phyloP scores from a whole-genome alignment of 2,329 filamentous ascomycete genomes.

The Zasmidium angulare region DNA sequence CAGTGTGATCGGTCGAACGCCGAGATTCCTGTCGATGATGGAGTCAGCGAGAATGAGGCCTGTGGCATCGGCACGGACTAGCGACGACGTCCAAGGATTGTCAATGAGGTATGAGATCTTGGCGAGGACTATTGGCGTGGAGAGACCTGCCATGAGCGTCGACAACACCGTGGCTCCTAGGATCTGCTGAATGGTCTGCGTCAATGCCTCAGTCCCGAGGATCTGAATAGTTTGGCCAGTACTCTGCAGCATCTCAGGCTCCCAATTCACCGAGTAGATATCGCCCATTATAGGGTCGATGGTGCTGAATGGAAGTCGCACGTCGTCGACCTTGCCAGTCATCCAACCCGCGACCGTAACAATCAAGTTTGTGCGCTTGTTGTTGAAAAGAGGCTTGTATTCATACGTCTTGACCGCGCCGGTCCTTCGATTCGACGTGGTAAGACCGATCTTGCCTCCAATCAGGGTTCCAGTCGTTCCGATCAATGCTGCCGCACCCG shows the following conservation, averaged over 20 bases:
- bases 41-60: conserved; percentile 94
- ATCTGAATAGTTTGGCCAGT: conserved; percentile 99
- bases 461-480: conserved; percentile 85
- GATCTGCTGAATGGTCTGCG: conserved; percentile 93
- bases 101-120: conserved; percentile 96
- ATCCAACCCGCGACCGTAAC: conserved; percentile 97
- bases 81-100: conserved; percentile 97
- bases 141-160: conserved; percentile 86
- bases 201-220: conserved; percentile 93
- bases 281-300: conserved; percentile 98
- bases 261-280: conserved; percentile 94
- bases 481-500: conserved; percentile 90
- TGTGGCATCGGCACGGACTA: conserved; percentile 82
- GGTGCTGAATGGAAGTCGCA: conserved; percentile 91
- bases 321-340: conserved; percentile 96
- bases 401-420: conserved; percentile 95
- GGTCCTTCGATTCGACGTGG: conserved; percentile 81
- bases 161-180: conserved; percentile 86
- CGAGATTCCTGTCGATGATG: conserved; percentile 84
- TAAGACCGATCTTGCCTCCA: conserved; percentile 80
- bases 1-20: conserved; percentile 85
- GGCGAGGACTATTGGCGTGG: conserved; percentile 86
- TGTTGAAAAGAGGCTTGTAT: conserved; percentile 94
- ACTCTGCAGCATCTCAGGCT: conserved; percentile 94
- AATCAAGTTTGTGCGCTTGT: conserved; percentile 94